Evolutionary conservation across 345 rosid genomes (phyloP), one percentile per base, ranked within the genome.

Genomic region (Turnera subulata): DNA sequence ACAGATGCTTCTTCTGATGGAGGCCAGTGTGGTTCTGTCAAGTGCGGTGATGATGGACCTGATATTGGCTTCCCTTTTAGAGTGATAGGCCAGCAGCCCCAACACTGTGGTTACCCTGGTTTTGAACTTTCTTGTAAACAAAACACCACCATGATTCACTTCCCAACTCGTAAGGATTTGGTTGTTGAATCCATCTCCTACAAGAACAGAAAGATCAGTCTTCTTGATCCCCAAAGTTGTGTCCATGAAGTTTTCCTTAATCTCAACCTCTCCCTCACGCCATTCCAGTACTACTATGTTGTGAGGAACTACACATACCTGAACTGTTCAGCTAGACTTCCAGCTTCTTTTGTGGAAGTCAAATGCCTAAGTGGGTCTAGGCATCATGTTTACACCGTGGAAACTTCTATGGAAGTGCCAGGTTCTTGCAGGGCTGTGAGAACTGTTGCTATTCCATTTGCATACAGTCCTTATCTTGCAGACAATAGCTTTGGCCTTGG

Each of bases 401-500:
- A 76, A 38, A 22, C 78, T 46, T 61, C 61, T 26, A 29, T 38
- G 14, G 46, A 21, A 0, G 21, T 66, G 49, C 84, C 79, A 0
- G 59, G 19, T 20, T 74, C 71, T 52, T 85, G 92, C 67, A 58
- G 61, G 61, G 22, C 24, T 17, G 53, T 80, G 40, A 82, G 67
- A 62, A 73, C 76, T 6, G 72, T 78, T n/a, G 76, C 79, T n/a
- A 78, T 85, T 26, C 92, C 88, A 12, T 76, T 80, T 67, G 38
- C 75, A 5, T 82, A 76, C 16, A 75, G 77, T 69, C 78, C 84
- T 55, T 82, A 74, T 63, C 66, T 85, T 42, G 53, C 85, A 29
- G 92, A 77, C 26, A 65, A 48, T 49, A 68, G 75, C 45, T 82
- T 85, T 33, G 92, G 92, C 14, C 88, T 85, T 5, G 69, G 76